A percentile compares a stretch with the other conserved stretches of the same genome.
Evolutionary conservation across 163 green algal species (phyloP).

Genomic region (Chloromonas sp.): DNA sequence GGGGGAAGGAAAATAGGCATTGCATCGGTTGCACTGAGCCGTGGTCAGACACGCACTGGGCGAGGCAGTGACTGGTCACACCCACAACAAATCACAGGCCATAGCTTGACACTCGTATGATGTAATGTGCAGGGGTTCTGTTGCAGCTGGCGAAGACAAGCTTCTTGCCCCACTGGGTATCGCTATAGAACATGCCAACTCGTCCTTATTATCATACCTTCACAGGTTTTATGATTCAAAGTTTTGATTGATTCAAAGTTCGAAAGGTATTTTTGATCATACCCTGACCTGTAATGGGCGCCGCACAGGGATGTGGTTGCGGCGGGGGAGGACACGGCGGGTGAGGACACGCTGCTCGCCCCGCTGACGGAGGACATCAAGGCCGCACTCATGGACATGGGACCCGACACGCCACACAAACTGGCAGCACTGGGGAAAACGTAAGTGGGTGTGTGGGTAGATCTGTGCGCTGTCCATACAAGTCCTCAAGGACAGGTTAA

Average conservation of each 20-base stretch:
- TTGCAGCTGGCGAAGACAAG: neutral
- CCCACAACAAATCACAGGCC: no score
- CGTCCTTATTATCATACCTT: neutral
- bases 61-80: no score
- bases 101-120: no score
- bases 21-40: no score
- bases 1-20: no score
- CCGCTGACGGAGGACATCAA: conserved; percentile 50
- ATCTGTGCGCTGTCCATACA: no score
- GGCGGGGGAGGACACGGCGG: conserved; percentile 66
- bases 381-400: conserved; percentile 5
- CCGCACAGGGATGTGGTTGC: conserved; percentile 18
- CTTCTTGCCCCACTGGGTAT: neutral
- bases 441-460: no score
- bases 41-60: no score
- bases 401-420: no score
- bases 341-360: conserved; percentile 71
- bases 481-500: no score
- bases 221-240: neutral
- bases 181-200: no score
- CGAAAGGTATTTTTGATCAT: neutral
- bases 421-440: no score
- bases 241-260: neutral
- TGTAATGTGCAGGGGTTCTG: neutral
- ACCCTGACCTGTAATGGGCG: neutral